Evolutionary conservation across 805 yeast genomes (phyloP).

Genomic region (Phaffomyces opuntiae): DNA sequence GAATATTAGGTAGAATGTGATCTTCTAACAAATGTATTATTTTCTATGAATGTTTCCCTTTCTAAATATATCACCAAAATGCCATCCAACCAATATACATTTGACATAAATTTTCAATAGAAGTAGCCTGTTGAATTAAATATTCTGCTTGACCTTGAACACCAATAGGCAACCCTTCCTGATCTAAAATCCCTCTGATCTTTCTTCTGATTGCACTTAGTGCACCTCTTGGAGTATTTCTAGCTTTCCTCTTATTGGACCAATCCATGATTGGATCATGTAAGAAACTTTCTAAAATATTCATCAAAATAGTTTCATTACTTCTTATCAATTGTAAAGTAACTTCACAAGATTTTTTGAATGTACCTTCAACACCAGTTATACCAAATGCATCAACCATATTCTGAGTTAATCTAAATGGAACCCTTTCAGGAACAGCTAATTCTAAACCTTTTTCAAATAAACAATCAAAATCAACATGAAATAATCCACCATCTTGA

Average conservation of each 20-base stretch:
- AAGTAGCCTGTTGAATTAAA: slow-evolving; percentile 74
- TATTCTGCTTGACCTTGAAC: slow-evolving; percentile 91
- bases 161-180: slow-evolving; percentile 81
- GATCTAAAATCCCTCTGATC: slow-evolving; percentile 73
- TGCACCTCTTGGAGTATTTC: slow-evolving; percentile 55
- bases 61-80: slow-evolving; percentile 36
- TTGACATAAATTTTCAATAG: slow-evolving; percentile 59
- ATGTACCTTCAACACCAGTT: slow-evolving; percentile 83
- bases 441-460: slow-evolving; percentile 75
- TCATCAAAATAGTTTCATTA: slow-evolving; percentile 81
- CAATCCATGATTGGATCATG: slow-evolving; percentile 90
- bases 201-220: slow-evolving; percentile 68
- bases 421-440: slow-evolving; percentile 88
- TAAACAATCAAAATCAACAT: slow-evolving; percentile 94
- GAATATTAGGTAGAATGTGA: too few relatives aligned
- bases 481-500: slow-evolving; percentile 75
- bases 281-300: slow-evolving; percentile 83
- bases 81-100: slow-evolving; percentile 97
- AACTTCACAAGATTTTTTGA: slow-evolving; percentile 79
- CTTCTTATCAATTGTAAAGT: slow-evolving; percentile 64
- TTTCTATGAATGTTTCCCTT: too few relatives aligned
- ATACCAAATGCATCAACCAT: slow-evolving; percentile 87
- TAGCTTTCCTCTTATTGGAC: slow-evolving; percentile 38
- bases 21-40: too few relatives aligned
- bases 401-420: slow-evolving; percentile 85